A percentile compares a stretch with the other conserved stretches of the same genome.
Evolutionary conservation across 2,329 filamentous ascomycete species (phyloP).

Genomic region (Lachnellula arida): DNA sequence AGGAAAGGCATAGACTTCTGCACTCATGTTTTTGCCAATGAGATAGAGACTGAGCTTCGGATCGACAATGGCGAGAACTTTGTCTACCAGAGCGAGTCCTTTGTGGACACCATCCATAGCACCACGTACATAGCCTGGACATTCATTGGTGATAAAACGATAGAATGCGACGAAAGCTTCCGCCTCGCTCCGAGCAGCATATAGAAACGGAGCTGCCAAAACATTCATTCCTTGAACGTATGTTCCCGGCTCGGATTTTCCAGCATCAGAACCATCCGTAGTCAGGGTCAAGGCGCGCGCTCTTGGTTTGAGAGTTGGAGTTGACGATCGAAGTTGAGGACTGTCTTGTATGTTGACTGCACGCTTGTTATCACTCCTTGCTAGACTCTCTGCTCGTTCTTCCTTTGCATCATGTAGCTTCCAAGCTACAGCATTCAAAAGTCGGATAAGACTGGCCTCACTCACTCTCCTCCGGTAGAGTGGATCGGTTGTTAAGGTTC

Average conservation of each 20-base stretch:
- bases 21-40: constrained; percentile 79
- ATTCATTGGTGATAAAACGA: constrained; percentile 79
- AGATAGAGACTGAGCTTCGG: constrained; percentile 81
- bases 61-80: constrained; percentile 86
- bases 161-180: constrained; percentile 93
- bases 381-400: constrained; percentile 19
- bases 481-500: constrained; percentile 93
- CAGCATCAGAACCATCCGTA: constrained; percentile 59
- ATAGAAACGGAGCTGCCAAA: constrained; percentile 89
- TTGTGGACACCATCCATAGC: constrained; percentile 97
- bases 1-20: constrained; percentile 94
- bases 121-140: constrained; percentile 88
- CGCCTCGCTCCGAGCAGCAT: constrained; percentile 88
- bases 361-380: constrained; percentile 17
- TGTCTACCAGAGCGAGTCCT: constrained; percentile 85
- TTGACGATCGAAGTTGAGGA: constrained; percentile 24
- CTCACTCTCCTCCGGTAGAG: constrained; percentile 93
- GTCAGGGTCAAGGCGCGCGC: constrained; percentile 56
- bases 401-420: constrained; percentile 75
- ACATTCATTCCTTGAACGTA: constrained; percentile 99
- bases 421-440: constrained; percentile 95
- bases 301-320: constrained; percentile 36
- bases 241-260: constrained; percentile 64
- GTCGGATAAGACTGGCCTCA: constrained; percentile 87
- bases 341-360: constrained; percentile 26